Percentiles rank a stretch among this genome's conserved stretches.
phyloP scores from a whole-genome alignment of 495 filamentous ascomycete species.

The Penicillium pancosmium region DNA sequence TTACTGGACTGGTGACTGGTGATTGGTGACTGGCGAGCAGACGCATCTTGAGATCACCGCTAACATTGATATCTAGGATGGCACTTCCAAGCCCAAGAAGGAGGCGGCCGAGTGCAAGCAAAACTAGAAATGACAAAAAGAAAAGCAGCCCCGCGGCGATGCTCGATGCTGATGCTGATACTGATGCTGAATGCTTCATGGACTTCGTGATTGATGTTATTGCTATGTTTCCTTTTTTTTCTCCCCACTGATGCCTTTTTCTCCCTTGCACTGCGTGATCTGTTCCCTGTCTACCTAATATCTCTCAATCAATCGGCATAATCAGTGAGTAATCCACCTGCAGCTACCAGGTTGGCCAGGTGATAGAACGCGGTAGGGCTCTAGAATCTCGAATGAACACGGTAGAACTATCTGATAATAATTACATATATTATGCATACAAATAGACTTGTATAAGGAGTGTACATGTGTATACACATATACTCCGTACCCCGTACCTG shows the following conservation, averaged over 20 bases:
- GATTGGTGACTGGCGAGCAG: neutral
- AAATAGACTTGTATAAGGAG: no score
- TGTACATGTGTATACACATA: neutral
- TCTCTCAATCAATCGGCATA: constrained; percentile 36
- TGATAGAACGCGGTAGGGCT: neutral
- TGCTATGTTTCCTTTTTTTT: constrained; percentile 32
- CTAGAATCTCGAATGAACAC: constrained; percentile 5
- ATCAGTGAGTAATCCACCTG: constrained; percentile 29
- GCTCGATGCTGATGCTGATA: constrained; percentile 28
- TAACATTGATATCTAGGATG: constrained; percentile 66
- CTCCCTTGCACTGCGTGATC: constrained; percentile 30
- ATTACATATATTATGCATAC: no score
- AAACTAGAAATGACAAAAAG: constrained; percentile 59
- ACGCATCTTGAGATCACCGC: constrained; percentile 19
- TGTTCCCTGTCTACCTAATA: constrained; percentile 36
- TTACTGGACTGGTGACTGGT: neutral
- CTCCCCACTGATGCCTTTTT: constrained; percentile 28
- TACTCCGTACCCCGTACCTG: neutral
- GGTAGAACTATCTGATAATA: neutral
- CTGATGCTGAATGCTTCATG: constrained; percentile 28
- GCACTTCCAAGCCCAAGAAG: constrained; percentile 94
- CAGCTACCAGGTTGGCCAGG: constrained; percentile 8
- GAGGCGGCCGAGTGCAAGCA: constrained; percentile 99
- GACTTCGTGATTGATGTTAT: constrained; percentile 32
- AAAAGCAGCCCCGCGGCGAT: constrained; percentile 17